Percentiles rank a stretch among this genome's conserved stretches.
Conservation (phyloP, 2,329 filamentous ascomycete genomes). For the Scedosporium aurantiacum region DNA sequence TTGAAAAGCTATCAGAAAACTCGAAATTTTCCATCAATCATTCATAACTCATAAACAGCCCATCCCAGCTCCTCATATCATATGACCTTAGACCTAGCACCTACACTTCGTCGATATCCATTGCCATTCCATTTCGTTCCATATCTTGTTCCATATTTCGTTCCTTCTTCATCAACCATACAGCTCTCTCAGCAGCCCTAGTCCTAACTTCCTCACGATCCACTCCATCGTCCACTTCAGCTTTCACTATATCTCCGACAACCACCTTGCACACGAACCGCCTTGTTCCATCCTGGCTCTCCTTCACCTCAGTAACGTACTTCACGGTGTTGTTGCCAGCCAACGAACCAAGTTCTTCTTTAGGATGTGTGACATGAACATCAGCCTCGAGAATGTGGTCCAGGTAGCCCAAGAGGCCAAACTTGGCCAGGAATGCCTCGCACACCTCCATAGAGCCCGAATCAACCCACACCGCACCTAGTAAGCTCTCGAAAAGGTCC, state of each 20-base stretch:
- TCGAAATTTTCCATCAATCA: no score
- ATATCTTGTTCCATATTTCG: not conserved
- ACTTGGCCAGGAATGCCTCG: conserved; percentile 42
- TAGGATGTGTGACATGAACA: conserved; percentile 52
- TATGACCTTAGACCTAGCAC: no score
- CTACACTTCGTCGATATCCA: not conserved
- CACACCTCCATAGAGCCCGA: conserved; percentile 53
- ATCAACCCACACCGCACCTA: conserved; percentile 81
- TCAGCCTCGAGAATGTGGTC: conserved; percentile 45
- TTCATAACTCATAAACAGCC: no score
- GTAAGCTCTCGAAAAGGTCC: conserved; percentile 68
- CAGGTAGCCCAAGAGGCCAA: conserved; percentile 57
- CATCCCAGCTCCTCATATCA: no score
- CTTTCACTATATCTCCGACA: conserved; percentile 36
- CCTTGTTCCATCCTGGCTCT: conserved; percentile 13
- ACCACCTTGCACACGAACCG: conserved; percentile 34
- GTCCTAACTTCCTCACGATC: conserved; percentile 41
- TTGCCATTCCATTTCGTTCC: not conserved
- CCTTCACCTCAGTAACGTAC: conserved; percentile 33
- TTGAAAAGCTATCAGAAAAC: no score
- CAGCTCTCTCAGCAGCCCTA: conserved; percentile 42
- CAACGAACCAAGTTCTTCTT: conserved; percentile 55
- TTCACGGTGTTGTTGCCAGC: conserved; percentile 39
- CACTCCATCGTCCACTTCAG: conserved; percentile 32
- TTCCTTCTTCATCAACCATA: conserved; percentile 15